These are phyloP conservation scores for Pseudogymnoascus sp. DNA, from an alignment of 2,329 filamentous ascomycete species.

Conservation along the genomic window DNA sequence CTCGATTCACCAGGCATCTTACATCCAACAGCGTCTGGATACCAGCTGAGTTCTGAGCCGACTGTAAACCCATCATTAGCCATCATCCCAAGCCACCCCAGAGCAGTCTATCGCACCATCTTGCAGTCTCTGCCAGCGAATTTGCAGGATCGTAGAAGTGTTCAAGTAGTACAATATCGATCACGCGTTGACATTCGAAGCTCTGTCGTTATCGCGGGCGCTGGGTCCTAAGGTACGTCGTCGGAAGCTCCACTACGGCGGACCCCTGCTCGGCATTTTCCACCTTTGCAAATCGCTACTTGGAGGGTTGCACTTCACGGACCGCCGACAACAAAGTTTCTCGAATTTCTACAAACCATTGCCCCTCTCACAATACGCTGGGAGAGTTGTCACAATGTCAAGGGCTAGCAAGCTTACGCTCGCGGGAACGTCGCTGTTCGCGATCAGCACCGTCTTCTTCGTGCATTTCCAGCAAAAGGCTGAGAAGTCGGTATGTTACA, in stretches of 20 bases:
- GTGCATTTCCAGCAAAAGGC: constrained; percentile 84
- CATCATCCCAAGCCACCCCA: not conserved
- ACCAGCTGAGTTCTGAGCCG: constrained; percentile 95
- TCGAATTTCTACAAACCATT: not conserved
- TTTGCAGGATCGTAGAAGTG: constrained; percentile 12
- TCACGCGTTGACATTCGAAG: constrained; percentile 11
- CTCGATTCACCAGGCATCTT: constrained; percentile 33
- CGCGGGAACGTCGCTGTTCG: constrained; percentile 64
- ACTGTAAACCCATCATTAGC: constrained; percentile 42
- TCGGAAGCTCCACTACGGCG: constrained; percentile 17
- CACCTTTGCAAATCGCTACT: constrained; percentile 11
- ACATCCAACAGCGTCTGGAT: constrained; percentile 99
- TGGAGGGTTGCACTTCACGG: constrained; percentile 5
- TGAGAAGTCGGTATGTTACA: constrained; percentile 64
- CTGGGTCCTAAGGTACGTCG: constrained; percentile 11
- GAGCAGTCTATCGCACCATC: not conserved
- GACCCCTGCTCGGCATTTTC: constrained; percentile 21
- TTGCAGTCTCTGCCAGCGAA: constrained; percentile 1
- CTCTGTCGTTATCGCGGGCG: constrained; percentile 5
- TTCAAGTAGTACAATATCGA: constrained; percentile 16
- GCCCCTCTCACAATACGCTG: not conserved
- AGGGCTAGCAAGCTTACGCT: constrained; percentile 82
- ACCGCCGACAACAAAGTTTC: not conserved
- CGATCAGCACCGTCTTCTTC: constrained; percentile 67
- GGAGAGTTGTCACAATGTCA: constrained; percentile 55